phyloP scores from a whole-genome alignment of 306 rosid genomes.

The Lathyrus oleraceus region DNA sequence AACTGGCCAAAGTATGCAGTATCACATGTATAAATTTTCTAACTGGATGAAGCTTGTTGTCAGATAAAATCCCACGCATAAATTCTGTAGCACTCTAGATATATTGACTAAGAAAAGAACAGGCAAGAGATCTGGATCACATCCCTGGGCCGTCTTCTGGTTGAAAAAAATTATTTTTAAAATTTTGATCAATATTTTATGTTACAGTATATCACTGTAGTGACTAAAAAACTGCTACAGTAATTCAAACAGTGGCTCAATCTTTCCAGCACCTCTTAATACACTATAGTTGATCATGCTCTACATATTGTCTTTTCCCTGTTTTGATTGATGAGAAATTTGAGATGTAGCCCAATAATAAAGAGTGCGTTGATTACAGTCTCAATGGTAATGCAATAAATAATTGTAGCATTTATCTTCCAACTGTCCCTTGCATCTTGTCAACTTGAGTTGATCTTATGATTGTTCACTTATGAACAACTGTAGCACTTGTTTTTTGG shows the following conservation, averaged over 20 bases:
- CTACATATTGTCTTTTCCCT: constrained; percentile 9
- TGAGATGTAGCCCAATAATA: background rate
- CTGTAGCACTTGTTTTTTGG: constrained; percentile 4
- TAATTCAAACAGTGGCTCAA: background rate
- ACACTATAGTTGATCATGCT: constrained; percentile 1
- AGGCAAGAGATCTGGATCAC: constrained; percentile 1
- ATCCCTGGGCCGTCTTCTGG: background rate
- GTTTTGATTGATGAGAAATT: background rate
- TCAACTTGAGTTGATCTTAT: background rate
- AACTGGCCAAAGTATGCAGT: constrained; percentile 15
- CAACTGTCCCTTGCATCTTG: background rate
- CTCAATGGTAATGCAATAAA: background rate
- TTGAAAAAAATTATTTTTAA: background rate
- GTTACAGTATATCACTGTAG: background rate
- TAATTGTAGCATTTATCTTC: background rate
- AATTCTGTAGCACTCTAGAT: constrained; percentile 16
- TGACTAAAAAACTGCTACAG: constrained; percentile 14
- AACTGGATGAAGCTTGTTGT: background rate
- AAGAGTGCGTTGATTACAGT: background rate
- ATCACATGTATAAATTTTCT: constrained; percentile 15
- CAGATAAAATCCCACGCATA: constrained; percentile 7
- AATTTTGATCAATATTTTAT: background rate
- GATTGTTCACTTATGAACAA: background rate
- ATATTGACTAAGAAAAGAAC: background rate
- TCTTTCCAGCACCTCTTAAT: background rate